Evolutionary conservation across 2,329 filamentous ascomycete species (phyloP).

Genomic region (Neopestalotiopsis sp.): DNA sequence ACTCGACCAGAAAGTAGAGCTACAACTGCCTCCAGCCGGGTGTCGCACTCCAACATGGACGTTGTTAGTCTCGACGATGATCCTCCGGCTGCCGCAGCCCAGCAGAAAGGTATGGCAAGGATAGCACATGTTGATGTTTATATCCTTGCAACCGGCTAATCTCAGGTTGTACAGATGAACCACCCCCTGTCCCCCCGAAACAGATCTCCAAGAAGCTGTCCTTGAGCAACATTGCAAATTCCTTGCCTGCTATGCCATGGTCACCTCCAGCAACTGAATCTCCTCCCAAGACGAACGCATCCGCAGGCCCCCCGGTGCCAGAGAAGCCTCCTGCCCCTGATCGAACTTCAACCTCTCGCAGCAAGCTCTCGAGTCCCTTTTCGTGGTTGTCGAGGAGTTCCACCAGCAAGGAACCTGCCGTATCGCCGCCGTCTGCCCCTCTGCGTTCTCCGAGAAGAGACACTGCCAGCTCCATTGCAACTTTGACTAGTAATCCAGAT

Average conservation of each 20-base stretch:
- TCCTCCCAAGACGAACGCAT: constrained; percentile 50
- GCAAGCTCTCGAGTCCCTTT: constrained; percentile 85
- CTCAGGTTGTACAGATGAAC: constrained; percentile 30
- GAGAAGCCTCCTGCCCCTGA: constrained; percentile 28
- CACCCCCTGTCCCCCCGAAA: constrained; percentile 38
- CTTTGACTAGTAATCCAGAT: constrained; percentile 80
- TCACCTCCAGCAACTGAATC: constrained; percentile 60
- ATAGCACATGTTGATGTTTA: not conserved
- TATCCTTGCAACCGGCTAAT: not conserved
- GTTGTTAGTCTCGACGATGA: constrained; percentile 73
- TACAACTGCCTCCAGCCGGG: constrained; percentile 41
- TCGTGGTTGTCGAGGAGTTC: constrained; percentile 79
- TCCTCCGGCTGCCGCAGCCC: constrained; percentile 31
- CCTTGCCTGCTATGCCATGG: constrained; percentile 76
- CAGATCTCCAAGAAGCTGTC: constrained; percentile 61
- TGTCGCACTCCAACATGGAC: constrained; percentile 58
- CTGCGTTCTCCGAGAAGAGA: constrained; percentile 64
- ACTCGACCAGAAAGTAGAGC: not conserved
- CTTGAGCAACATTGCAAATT: constrained; percentile 73
- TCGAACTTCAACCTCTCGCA: constrained; percentile 46
- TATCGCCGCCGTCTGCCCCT: constrained; percentile 54
- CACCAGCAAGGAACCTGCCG: constrained; percentile 55
- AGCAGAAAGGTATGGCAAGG: constrained; percentile 37
- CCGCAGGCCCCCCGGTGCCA: constrained; percentile 38
- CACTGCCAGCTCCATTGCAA: constrained; percentile 80